Evolutionary conservation across 2,329 filamentous ascomycete genomes (phyloP).

Genomic region (Colletotrichum sp.): DNA sequence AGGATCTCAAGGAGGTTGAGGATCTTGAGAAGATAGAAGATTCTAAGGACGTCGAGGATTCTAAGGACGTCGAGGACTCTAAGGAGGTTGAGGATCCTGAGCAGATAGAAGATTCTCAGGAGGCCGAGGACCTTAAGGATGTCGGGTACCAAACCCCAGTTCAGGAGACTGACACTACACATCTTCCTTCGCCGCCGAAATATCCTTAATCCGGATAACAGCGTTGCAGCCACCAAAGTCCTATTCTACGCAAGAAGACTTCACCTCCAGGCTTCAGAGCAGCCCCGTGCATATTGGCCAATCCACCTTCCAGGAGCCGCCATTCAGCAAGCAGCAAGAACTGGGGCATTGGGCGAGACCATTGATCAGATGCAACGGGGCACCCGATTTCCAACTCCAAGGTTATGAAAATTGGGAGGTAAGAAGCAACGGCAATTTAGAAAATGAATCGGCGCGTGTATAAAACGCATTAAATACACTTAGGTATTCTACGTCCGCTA

Average conservation of each 20-base stretch:
- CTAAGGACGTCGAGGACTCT: background rate
- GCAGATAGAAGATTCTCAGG: background rate
- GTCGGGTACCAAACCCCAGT: background rate
- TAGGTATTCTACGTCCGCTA: background rate
- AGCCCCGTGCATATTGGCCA: background rate
- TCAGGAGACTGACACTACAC: background rate
- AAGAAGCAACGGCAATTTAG: background rate
- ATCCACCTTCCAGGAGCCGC: background rate
- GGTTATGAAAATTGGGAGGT: accelerated
- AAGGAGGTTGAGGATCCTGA: background rate
- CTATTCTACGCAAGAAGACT: background rate
- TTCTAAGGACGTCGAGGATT: background rate
- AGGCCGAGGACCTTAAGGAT: background rate
- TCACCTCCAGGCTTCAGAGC: background rate
- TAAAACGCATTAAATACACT: background rate
- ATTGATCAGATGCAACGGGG: background rate
- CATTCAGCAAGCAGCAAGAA: background rate
- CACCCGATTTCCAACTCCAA: background rate
- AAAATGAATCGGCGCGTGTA: background rate
- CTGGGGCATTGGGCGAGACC: background rate
- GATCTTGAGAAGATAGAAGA: background rate
- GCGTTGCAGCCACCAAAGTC: background rate
- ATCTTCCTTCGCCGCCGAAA: background rate
- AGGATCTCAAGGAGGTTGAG: background rate
- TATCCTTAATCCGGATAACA: background rate